A percentile compares a stretch with the other conserved stretches of the same genome.
Evolutionary conservation across 768 basidiomycete species (phyloP).

Genomic region (Tephrocybe rancida): DNA sequence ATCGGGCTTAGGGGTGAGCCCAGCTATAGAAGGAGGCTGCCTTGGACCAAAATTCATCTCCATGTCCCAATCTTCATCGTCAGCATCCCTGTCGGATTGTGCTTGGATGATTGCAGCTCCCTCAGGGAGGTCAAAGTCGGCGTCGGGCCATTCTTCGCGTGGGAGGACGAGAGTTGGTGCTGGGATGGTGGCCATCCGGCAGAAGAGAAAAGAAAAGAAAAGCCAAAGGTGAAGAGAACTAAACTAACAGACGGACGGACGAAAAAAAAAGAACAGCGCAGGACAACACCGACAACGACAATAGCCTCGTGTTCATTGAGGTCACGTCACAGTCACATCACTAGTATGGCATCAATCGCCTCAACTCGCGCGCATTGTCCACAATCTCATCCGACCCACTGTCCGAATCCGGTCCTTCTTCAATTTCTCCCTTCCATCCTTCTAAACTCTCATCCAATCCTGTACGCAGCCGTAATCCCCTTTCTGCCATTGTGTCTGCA

Average conservation of each 20-base stretch:
- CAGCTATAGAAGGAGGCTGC: conserved; percentile 42
- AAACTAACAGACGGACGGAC: no score
- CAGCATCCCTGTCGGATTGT: conserved; percentile 65
- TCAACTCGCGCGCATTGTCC: conserved; percentile 56
- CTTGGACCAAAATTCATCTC: conserved; percentile 71
- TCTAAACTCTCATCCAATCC: conserved; percentile 62
- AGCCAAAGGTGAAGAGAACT: not conserved
- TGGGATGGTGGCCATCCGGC: conserved; percentile 58
- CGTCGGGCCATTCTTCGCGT: conserved; percentile 85
- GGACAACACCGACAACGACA: conserved; percentile 12
- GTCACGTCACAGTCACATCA: conserved; percentile 27
- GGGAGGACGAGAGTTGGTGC: conserved; percentile 54
- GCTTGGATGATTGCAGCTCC: conserved; percentile 66
- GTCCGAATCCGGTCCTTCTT: conserved; percentile 30
- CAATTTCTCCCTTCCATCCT: conserved; percentile 41
- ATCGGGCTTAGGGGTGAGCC: conserved; percentile 41
- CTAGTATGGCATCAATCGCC: conserved; percentile 67
- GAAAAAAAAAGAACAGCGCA: conserved; percentile 22
- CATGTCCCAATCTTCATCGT: conserved; percentile 79
- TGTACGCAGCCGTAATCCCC: conserved; percentile 63
- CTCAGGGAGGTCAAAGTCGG: conserved; percentile 85
- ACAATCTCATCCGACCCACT: conserved; percentile 57
- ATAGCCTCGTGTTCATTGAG: conserved; percentile 31
- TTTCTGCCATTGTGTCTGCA: conserved; percentile 77
- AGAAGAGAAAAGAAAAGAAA: conserved; percentile 18